Evolutionary conservation across 345 rosid genomes (phyloP).

Genomic region (Turritis glabra): DNA sequence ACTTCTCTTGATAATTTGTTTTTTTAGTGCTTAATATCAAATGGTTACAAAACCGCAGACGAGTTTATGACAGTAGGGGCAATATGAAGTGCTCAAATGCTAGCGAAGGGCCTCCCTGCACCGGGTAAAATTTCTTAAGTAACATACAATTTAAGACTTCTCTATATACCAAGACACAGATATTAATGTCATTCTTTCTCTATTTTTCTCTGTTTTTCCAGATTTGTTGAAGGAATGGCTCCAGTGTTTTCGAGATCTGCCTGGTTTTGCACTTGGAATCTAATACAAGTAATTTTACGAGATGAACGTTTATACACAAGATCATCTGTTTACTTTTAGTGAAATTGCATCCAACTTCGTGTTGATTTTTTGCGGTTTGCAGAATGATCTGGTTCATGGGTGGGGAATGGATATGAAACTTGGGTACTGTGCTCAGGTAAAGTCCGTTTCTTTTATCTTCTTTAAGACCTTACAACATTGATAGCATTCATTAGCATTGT

Average conservation of each 20-base stretch:
- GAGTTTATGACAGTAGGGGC: slow-evolving; percentile 85
- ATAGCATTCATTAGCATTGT: neutral
- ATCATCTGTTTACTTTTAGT: neutral
- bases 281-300: slow-evolving; percentile 70
- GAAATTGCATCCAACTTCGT: neutral
- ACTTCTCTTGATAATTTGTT: neutral
- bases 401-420: slow-evolving; percentile 99
- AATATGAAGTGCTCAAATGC: slow-evolving; percentile 73
- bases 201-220: slow-evolving; percentile 18
- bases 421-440: slow-evolving; percentile 97
- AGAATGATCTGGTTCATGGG: slow-evolving; percentile 97
- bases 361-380: slow-evolving; percentile 15
- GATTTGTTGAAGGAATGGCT: slow-evolving; percentile 99
- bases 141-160: neutral
- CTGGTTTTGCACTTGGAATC: slow-evolving; percentile 99
- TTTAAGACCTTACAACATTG: neutral
- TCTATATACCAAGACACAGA: neutral
- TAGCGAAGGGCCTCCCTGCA: slow-evolving; percentile 97
- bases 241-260: slow-evolving; percentile 98
- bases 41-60: slow-evolving; percentile 51
- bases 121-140: slow-evolving; percentile 62
- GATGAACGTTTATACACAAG: neutral
- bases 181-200: neutral
- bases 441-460: slow-evolving; percentile 7
- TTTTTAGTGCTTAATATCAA: neutral